Evolutionary conservation across 2,329 filamentous ascomycete genomes (phyloP).

Genomic region (Gnomoniopsis sp.): DNA sequence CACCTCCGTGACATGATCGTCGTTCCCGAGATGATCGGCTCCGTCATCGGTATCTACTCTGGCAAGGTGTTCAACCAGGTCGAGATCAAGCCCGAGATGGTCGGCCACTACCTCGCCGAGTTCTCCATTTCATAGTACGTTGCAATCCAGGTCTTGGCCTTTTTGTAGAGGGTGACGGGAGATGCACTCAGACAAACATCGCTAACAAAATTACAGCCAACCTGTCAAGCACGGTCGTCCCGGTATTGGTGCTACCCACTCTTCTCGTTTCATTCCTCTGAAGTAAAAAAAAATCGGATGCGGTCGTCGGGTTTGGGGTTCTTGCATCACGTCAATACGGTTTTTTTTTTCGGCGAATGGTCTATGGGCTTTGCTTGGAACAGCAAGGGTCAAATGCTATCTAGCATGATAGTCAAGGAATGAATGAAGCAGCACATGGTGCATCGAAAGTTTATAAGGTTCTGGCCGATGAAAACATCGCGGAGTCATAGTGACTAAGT

Average conservation of each 20-base stretch:
- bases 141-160: neutral
- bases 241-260: conserved; percentile 99
- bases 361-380: conserved; percentile 50
- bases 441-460: conserved; percentile 9
- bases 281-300: conserved; percentile 67
- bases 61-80: conserved; percentile 99
- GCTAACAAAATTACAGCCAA: conserved; percentile 69
- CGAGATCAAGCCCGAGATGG: conserved; percentile 99
- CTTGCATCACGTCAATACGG: conserved; percentile 51
- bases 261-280: conserved; percentile 99
- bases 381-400: conserved; percentile 35
- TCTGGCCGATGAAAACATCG: conserved; percentile 18
- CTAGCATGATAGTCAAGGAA: conserved; percentile 43
- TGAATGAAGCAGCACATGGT: conserved; percentile 28
- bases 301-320: conserved; percentile 44
- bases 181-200: neutral
- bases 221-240: conserved; percentile 99
- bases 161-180: neutral
- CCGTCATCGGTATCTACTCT: conserved; percentile 98
- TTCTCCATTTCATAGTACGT: conserved; percentile 99
- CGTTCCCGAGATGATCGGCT: conserved; percentile 99
- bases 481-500: neutral
- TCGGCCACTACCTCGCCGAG: conserved; percentile 98
- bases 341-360: conserved; percentile 49
- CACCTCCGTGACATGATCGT: conserved; percentile 99